Conservation (phyloP, 495 filamentous ascomycete species). For the Umbilicaria muhlenbergii region DNA sequence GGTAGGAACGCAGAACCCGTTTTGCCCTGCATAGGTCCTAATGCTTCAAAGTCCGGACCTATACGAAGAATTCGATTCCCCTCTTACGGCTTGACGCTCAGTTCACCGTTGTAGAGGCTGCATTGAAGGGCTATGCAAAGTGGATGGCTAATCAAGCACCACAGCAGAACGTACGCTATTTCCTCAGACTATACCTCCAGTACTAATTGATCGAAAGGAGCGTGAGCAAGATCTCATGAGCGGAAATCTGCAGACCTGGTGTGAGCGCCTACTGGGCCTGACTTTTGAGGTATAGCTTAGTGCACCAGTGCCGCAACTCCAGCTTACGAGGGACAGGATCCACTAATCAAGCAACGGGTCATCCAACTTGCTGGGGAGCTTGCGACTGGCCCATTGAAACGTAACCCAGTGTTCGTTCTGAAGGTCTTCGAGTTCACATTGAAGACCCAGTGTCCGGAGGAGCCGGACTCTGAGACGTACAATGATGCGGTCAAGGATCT, state of each 20-base stretch:
- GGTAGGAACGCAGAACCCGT: constrained; percentile 28
- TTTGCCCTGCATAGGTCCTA: constrained; percentile 10
- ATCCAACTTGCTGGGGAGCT: constrained; percentile 76
- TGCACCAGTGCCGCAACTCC: neutral
- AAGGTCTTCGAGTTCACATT: constrained; percentile 82
- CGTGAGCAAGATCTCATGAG: constrained; percentile 46
- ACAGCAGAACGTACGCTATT: too few species aligned
- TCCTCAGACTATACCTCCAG: constrained; percentile 1
- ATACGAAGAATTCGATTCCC: constrained; percentile 64
- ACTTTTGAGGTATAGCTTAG: constrained; percentile 46
- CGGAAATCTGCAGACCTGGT: constrained; percentile 65
- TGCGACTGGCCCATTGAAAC: constrained; percentile 66
- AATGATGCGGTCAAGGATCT: constrained; percentile 86
- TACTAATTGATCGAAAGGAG: constrained; percentile 26
- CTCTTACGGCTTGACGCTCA: constrained; percentile 76
- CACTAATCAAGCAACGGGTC: constrained; percentile 67
- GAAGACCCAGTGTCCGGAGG: constrained; percentile 55
- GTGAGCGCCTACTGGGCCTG: constrained; percentile 52
- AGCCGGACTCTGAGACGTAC: constrained; percentile 52
- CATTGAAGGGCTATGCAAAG: constrained; percentile 73
- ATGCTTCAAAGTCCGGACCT: constrained; percentile 41
- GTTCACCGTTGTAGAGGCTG: constrained; percentile 79
- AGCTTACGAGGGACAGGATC: constrained; percentile 41
- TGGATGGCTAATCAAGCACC: constrained; percentile 41
- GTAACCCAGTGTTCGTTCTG: constrained; percentile 62